A percentile compares a stretch with the other conserved stretches of the same genome.
These are phyloP conservation scores for Sclerotinia trifoliorum DNA, from an alignment of 2,329 filamentous ascomycete species.

Conservation along the genomic window DNA sequence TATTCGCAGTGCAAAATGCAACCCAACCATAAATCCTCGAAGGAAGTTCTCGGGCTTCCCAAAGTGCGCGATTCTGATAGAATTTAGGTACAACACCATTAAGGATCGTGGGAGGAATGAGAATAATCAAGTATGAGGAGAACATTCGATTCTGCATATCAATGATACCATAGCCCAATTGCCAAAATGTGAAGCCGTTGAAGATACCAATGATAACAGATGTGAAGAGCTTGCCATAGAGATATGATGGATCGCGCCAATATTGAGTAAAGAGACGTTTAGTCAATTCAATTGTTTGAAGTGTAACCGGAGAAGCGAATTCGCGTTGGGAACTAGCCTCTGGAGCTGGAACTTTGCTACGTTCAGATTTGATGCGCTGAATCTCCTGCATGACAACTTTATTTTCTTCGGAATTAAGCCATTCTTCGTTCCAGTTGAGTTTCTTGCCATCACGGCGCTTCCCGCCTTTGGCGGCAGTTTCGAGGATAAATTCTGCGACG, in stretches of 20 bases:
- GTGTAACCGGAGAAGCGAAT: constrained; percentile 63
- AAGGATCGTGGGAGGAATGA: constrained; percentile 66
- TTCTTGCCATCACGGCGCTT: constrained; percentile 50
- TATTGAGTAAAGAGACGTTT: constrained; percentile 70
- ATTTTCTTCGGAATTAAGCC: constrained; percentile 64
- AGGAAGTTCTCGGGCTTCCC: constrained; percentile 71
- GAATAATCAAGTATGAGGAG: constrained; percentile 63
- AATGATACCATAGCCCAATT: constrained; percentile 61
- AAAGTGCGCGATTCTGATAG: constrained; percentile 69
- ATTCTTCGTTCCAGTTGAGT: constrained; percentile 74
- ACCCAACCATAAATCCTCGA: constrained; percentile 75
- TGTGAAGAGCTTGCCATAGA: constrained; percentile 75
- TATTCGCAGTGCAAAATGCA: constrained; percentile 71
- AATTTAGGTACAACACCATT: constrained; percentile 77
- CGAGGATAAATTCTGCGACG: constrained; percentile 64
- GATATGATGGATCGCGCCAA: constrained; percentile 74
- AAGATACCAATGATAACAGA: constrained; percentile 71
- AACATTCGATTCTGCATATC: constrained; percentile 80
- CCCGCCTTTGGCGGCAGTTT: constrained; percentile 58
- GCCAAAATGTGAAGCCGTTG: constrained; percentile 77
- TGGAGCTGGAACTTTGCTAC: constrained; percentile 42
- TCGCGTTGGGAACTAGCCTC: constrained; percentile 48
- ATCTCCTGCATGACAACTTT: constrained; percentile 62
- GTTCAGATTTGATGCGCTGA: constrained; percentile 43
- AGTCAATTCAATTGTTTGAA: constrained; percentile 65